phyloP scores from a whole-genome alignment of 2,329 filamentous ascomycete genomes.

The Hymenoscyphus repandus region DNA sequence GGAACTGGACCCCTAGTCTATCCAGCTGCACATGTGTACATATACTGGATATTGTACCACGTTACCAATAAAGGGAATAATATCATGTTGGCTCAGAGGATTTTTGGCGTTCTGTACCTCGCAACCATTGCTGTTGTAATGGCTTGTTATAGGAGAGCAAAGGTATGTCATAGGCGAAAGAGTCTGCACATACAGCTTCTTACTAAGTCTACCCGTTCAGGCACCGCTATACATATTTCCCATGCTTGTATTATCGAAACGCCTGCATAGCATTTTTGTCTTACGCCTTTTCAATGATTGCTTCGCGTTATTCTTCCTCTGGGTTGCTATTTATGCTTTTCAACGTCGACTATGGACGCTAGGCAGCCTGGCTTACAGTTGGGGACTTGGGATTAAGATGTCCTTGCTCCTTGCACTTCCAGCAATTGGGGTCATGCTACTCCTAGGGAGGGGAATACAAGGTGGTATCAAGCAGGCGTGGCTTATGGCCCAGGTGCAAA shows the following conservation, averaged over 20 bases:
- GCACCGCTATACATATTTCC: constrained; percentile 83
- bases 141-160: constrained; percentile 71
- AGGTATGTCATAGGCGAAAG: no score
- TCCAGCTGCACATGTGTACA: constrained; percentile 88
- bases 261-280: constrained; percentile 89
- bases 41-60: constrained; percentile 74
- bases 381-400: constrained; percentile 93
- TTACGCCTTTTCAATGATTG: constrained; percentile 95
- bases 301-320: constrained; percentile 79
- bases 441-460: constrained; percentile 65
- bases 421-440: constrained; percentile 69
- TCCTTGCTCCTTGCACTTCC: constrained; percentile 77
- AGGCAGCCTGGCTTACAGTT: constrained; percentile 67
- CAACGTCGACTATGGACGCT: constrained; percentile 70
- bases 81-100: constrained; percentile 72
- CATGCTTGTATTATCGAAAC: constrained; percentile 81
- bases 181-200: constrained; percentile 6
- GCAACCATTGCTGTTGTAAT: constrained; percentile 70
- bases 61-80: constrained; percentile 72
- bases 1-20: constrained; percentile 93
- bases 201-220: constrained; percentile 37
- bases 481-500: constrained; percentile 73
- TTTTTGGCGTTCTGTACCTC: constrained; percentile 80
- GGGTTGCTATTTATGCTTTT: constrained; percentile 71
- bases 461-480: constrained; percentile 62